Percentiles rank a stretch among this genome's conserved stretches.
Conservation (phyloP, 2,329 filamentous ascomycete genomes). For the Aspergillus ruber region DNA sequence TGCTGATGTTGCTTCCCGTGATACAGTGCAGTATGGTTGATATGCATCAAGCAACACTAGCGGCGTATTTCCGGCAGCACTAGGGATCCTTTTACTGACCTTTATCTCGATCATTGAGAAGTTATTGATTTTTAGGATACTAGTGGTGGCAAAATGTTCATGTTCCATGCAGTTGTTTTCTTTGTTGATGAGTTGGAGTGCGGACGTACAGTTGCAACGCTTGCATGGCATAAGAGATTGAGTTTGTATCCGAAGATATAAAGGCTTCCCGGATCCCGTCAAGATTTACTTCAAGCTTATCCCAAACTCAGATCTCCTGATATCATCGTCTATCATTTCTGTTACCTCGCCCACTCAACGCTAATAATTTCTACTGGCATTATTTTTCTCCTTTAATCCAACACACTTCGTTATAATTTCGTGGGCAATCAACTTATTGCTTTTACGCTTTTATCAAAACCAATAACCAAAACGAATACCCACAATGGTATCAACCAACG, state of each 20-base stretch:
- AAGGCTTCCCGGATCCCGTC: neutral
- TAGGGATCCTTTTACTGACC: slow-evolving; percentile 2
- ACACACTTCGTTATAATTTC: too few species aligned
- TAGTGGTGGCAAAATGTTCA: slow-evolving; percentile 8
- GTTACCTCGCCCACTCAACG: neutral
- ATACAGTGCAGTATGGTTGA: neutral
- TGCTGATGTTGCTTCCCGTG: neutral
- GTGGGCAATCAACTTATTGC: too few species aligned
- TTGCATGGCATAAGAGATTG: neutral
- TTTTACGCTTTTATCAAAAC: too few species aligned
- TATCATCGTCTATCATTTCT: neutral
- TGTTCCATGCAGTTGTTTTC: neutral
- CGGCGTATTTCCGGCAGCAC: neutral
- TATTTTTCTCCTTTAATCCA: too few species aligned
- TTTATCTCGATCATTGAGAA: slow-evolving; percentile 1
- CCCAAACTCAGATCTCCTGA: neutral
- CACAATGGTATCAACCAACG: slow-evolving; percentile 11
- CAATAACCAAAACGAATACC: neutral
- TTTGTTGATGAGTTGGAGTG: neutral
- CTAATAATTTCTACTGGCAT: too few species aligned
- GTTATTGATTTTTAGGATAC: slow-evolving; percentile 6
- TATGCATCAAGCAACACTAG: neutral
- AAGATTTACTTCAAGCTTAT: neutral
- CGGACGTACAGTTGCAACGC: neutral
- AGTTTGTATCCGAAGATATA: neutral